A percentile compares a stretch with the other conserved stretches of the same genome.
These are phyloP conservation scores for Effrenium voratum DNA, from an alignment of 73 alveolate species.

Conservation along the genomic window DNA sequence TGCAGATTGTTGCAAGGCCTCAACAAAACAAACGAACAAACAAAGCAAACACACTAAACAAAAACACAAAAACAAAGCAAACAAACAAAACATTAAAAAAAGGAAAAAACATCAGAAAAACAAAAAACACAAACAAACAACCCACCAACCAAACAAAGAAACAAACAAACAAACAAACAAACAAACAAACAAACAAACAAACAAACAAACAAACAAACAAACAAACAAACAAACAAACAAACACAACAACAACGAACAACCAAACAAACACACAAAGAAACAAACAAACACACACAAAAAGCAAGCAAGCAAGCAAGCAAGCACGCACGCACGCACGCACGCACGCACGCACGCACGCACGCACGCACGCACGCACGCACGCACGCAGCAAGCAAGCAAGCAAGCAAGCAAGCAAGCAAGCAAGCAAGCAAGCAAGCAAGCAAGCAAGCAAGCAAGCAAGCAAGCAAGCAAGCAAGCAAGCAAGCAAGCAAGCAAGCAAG, in stretches of 20 bases:
- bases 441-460: too few species aligned
- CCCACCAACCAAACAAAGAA: neutral
- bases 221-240: neutral
- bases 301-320: neutral
- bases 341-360: too few species aligned
- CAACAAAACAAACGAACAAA: too few species aligned
- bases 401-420: too few species aligned
- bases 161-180: neutral
- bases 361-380: too few species aligned
- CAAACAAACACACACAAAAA: neutral
- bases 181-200: neutral
- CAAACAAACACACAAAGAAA: neutral
- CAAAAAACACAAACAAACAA: neutral
- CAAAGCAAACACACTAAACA: too few species aligned
- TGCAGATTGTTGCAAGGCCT: too few species aligned
- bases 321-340: neutral
- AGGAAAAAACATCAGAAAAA: neutral
- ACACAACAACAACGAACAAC: neutral
- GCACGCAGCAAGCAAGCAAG: too few species aligned
- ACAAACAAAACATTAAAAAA: neutral
- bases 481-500: too few species aligned
- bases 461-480: too few species aligned
- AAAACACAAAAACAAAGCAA: neutral
- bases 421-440: too few species aligned
- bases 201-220: too few species aligned